A percentile compares a stretch with the other conserved stretches of the same genome.
phyloP scores from a whole-genome alignment of 148 eudicot species.

The Camellia granthamiana region DNA sequence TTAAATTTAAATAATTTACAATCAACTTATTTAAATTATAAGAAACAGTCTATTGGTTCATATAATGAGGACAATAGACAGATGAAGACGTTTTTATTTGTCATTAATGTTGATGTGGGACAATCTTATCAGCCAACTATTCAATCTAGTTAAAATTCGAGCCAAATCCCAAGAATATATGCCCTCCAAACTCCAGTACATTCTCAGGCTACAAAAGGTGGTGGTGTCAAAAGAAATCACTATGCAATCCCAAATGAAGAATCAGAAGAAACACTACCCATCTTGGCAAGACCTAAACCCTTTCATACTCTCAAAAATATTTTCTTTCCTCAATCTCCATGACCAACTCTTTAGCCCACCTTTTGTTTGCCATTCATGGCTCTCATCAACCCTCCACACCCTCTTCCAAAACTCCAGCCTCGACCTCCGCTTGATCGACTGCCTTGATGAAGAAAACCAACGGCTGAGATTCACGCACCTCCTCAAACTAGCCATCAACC shows the following conservation, averaged over 20 bases:
- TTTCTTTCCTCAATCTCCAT: not conserved
- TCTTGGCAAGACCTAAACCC: constrained; percentile 18
- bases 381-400: constrained; percentile 5
- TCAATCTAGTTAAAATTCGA: too few relatives aligned
- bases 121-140: too few relatives aligned
- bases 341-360: constrained; percentile 9
- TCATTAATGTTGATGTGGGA: too few relatives aligned
- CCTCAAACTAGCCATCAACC: constrained; percentile 17
- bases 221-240: not conserved
- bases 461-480: constrained; percentile 18
- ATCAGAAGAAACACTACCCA: not conserved
- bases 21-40: too few relatives aligned
- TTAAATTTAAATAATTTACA: too few relatives aligned
- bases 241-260: not conserved
- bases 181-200: too few relatives aligned
- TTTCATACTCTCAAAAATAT: constrained; percentile 9
- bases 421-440: constrained; percentile 8
- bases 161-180: not conserved
- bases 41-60: too few relatives aligned
- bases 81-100: too few relatives aligned
- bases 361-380: constrained; percentile 13
- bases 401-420: constrained; percentile 9
- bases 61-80: too few relatives aligned
- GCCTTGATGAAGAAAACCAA: constrained; percentile 12
- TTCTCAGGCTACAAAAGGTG: not conserved